Evolutionary conservation across 2,329 filamentous ascomycete species (phyloP), one percentile per base, ranked within the genome.

Genomic region (Rutstroemia sp.): DNA sequence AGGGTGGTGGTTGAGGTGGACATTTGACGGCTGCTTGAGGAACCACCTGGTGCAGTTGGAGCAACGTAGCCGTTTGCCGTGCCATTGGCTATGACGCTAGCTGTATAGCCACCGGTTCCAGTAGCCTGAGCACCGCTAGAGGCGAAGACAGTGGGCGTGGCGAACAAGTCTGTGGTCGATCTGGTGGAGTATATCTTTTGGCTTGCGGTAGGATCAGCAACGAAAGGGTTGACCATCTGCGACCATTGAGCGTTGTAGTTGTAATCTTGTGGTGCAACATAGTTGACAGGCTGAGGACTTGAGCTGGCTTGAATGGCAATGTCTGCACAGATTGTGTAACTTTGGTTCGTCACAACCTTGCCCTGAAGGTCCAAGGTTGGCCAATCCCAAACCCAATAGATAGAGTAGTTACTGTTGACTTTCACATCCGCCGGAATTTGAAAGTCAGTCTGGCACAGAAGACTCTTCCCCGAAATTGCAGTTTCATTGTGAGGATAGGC

Each of bases 331-430:
- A 77, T 77, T 4, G 78, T 82, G 69, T 84, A 85, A 64, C 76
- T 80, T 67, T 85, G 78, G 61, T 78, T 75, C 60, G 78, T 78
- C 60, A 72, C 73, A 9, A 79, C 71, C 58, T 70, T 72, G 60
- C 69, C 71, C 41, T 66, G 69, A 66, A 8, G 65, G 65, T 74
- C 72, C 67, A 83, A 75, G 14, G 82, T 85, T 2, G 87, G 86
- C 90, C 91, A 99, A 71, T 95, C 87, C 94, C 94, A 97, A 47
- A 96, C 86, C 92, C 92, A 97, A 77, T 96, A 95, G 52, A 96
- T 73, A 3, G 90, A 92, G 70, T 92, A 89, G 27, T 79, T 78
- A 30, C 84, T 80, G 46, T 83, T 83, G 9, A 76, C 71, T n/a
- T 79, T 71, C 48, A 83, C 75, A 63, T 87, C 80, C 5, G 75